Evolutionary conservation across 176 grass and related monocot species (phyloP), one percentile per base, ranked within the genome.

Genomic region (Carex myosuroides): DNA sequence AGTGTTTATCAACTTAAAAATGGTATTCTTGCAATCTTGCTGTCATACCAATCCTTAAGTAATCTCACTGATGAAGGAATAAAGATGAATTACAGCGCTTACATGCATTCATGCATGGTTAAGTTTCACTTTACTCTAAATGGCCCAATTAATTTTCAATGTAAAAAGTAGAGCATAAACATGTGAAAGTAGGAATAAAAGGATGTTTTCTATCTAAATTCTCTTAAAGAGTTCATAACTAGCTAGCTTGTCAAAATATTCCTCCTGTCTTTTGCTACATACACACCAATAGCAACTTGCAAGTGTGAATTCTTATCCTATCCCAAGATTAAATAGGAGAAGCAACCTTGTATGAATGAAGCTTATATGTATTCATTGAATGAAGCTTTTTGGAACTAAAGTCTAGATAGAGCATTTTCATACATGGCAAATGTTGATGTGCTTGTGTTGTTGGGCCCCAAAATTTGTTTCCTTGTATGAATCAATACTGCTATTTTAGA

Each of bases 281-380:
- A 39, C 30, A 41, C 33, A n/a, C 7, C 30, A 70, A 41, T 2
- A n/a, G 1, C 65, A 69, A 66, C 2, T 69, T 69, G 13, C 12
- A 17, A n/a, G 33, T 70, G 14, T 70, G 66, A 42, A 70, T 70
- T 70, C 66, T 70, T 70, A 70, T 70, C 66, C 66, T 70, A 9
- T 70, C 65, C 14, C 35, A 70, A 42, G 33, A 18, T 37, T 8
- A 70, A 10, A 42, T 35, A 35, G 66, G 16, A 70, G 35, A n/a
- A n/a, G 66, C 16, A 41, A 70, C 39, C 12, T 56, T 52, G 46
- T 21, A 73, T 20, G 46, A 50, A 72, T n/a, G 8, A 74, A 74
- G 44, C 20, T 22, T 74, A 44, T 44, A 9, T 44, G 42, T 7
- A 44, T 9, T 44, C 70, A 50, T 50, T 20, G 46, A 50, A 72